phyloP scores from a whole-genome alignment of 352 stramenopile species.

The Globisporangium recalcitrans region DNA sequence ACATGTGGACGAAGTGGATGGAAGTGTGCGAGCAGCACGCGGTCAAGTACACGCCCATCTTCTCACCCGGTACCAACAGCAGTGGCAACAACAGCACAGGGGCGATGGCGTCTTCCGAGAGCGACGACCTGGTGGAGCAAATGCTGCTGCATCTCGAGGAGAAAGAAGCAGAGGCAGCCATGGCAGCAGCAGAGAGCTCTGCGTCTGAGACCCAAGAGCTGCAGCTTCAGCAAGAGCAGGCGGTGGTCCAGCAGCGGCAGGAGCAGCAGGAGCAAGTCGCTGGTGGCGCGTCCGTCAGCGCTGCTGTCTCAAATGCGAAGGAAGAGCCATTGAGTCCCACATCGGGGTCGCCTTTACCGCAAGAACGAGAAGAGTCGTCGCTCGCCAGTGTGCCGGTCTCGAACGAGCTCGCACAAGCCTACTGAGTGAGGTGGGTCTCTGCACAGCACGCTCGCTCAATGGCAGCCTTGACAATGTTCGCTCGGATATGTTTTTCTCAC shows the following conservation, averaged over 20 bases:
- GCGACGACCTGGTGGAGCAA: constrained; percentile 17
- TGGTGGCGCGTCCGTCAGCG: no score
- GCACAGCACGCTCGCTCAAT: no score
- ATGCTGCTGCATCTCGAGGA: constrained; percentile 17
- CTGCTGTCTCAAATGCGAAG: not conserved
- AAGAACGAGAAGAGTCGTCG: not conserved
- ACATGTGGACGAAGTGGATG: constrained; percentile 85
- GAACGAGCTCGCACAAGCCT: constrained; percentile 15
- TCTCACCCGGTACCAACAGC: constrained; percentile 6
- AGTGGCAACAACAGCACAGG: not conserved
- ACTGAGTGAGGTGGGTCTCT: constrained; percentile 11
- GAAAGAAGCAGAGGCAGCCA: constrained; percentile 1
- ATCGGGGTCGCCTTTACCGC: not conserved
- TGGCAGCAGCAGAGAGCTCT: not conserved
- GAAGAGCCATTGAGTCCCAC: not conserved
- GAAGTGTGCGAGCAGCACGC: constrained; percentile 70
- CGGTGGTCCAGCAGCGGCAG: not conserved
- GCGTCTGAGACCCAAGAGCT: constrained; percentile 1
- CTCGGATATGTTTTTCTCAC: not conserved
- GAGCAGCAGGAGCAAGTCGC: no score
- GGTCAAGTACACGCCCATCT: constrained; percentile 40
- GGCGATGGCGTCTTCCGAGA: constrained; percentile 2
- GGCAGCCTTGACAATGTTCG: not conserved
- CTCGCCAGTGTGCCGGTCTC: constrained; percentile 4
- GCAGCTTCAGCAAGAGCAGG: no score